These are phyloP conservation scores for Yueomyces sinensis DNA, from an alignment of 805 yeast genomes.

Conservation along the genomic window DNA sequence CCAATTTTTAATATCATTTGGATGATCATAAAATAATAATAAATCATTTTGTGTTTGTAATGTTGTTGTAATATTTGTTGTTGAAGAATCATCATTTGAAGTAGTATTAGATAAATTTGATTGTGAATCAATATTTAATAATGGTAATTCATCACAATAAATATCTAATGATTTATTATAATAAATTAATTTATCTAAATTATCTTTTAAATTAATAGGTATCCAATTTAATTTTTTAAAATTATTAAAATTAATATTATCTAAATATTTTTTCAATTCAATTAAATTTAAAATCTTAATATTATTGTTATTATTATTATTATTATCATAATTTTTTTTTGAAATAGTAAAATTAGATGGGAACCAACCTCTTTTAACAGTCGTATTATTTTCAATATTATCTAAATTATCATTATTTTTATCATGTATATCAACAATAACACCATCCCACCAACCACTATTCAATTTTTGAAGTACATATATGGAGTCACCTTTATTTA, in stretches of 20 bases:
- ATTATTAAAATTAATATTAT: conserved; percentile 11
- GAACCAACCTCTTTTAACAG: conserved; percentile 67
- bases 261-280: not conserved
- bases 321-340: not conserved
- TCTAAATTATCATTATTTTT: not conserved
- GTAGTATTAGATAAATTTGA: not conserved
- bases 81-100: not conserved
- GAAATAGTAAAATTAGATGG: conserved; percentile 27
- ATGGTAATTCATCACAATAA: conserved; percentile 45
- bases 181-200: conserved; percentile 41
- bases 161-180: conserved; percentile 48
- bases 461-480: conserved; percentile 53
- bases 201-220: conserved; percentile 3
- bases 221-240: not conserved
- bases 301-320: not conserved
- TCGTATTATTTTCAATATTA: conserved; percentile 20
- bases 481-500: conserved; percentile 49
- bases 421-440: conserved; percentile 20
- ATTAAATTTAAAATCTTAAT: not conserved
- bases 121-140: conserved; percentile 24
- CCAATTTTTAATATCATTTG: conserved; percentile 51
- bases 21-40: conserved; percentile 40
- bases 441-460: conserved; percentile 86
- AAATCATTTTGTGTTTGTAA: not conserved
- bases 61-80: conserved; percentile 8